These are phyloP conservation scores for Oemleria cerasiformis DNA, from an alignment of 306 rosid species.

Conservation along the genomic window DNA sequence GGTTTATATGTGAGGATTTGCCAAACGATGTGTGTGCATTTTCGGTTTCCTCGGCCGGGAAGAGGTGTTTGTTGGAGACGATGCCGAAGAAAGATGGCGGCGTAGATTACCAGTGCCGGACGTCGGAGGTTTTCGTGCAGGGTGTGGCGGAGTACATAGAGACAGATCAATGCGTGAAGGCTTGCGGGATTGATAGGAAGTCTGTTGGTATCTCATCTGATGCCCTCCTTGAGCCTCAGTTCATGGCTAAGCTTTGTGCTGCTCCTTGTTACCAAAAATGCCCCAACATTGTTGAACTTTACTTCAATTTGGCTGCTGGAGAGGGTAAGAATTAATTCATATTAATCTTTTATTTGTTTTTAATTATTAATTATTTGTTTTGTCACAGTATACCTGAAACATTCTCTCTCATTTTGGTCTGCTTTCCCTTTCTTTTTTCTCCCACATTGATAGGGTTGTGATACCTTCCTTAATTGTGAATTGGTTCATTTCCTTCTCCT, in stretches of 20 bases:
- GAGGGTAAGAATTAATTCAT: conserved; percentile 43
- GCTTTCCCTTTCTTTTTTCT: conserved; percentile 18
- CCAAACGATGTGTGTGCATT: conserved; percentile 59
- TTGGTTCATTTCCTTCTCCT: conserved; percentile 16
- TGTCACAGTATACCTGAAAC: background rate
- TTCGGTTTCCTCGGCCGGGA: conserved; percentile 78
- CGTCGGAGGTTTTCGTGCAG: conserved; percentile 75
- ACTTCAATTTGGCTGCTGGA: conserved; percentile 75
- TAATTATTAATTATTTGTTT: background rate
- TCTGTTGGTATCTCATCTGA: conserved; percentile 80
- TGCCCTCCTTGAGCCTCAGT: conserved; percentile 66
- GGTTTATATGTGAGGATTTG: conserved; percentile 60
- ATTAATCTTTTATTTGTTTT: background rate
- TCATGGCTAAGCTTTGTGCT: conserved; percentile 67
- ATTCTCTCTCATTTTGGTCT: background rate
- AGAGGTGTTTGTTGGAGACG: conserved; percentile 78
- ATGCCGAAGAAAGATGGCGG: conserved; percentile 32
- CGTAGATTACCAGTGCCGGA: conserved; percentile 58
- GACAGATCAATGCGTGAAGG: conserved; percentile 53
- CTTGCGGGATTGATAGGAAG: conserved; percentile 73
- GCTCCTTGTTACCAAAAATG: conserved; percentile 63
- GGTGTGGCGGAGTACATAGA: conserved; percentile 65
- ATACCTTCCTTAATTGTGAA: conserved; percentile 1
- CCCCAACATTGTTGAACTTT: conserved; percentile 70
- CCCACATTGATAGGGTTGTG: background rate